Evolutionary conservation across 1,284 basidiomycete species (phyloP).

Genomic region (Cystobasidium slooffiae): DNA sequence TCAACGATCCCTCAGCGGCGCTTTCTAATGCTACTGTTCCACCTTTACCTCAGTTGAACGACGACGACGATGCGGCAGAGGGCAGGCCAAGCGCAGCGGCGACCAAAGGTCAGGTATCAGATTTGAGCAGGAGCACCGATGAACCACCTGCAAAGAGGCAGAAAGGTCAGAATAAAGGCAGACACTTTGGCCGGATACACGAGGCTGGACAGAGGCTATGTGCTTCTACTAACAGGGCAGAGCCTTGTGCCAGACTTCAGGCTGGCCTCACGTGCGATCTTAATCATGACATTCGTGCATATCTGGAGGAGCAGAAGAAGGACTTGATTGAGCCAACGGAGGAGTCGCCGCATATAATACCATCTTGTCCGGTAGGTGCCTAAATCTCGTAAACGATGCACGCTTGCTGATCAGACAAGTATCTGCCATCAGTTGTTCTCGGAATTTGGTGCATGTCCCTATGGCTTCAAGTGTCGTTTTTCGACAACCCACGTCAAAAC

Average conservation of each 20-base stretch:
- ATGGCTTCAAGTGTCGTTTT: slow-evolving; percentile 89
- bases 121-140: slow-evolving; percentile 52
- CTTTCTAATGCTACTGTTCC: slow-evolving; percentile 3
- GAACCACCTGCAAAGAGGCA: slow-evolving; percentile 50
- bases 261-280: slow-evolving; percentile 74
- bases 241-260: slow-evolving; percentile 67
- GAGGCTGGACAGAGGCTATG: slow-evolving; percentile 75
- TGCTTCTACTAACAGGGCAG: slow-evolving; percentile 70
- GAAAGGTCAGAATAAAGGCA: slow-evolving; percentile 45
- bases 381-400: neutral
- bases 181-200: slow-evolving; percentile 15
- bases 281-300: slow-evolving; percentile 76
- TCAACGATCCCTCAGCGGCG: slow-evolving; percentile 66
- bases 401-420: neutral
- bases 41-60: slow-evolving; percentile 14
- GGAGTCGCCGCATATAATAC: neutral
- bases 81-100: slow-evolving; percentile 51
- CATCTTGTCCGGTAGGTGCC: slow-evolving; percentile 15
- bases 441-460: slow-evolving; percentile 83
- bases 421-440: slow-evolving; percentile 65
- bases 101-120: slow-evolving; percentile 37
- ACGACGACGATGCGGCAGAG: slow-evolving; percentile 52
- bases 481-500: slow-evolving; percentile 70
- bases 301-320: slow-evolving; percentile 73
- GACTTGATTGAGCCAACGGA: slow-evolving; percentile 60